Evolutionary conservation across 352 stramenopile genomes (phyloP).

Genomic region (Globisporangium abappressorium): DNA sequence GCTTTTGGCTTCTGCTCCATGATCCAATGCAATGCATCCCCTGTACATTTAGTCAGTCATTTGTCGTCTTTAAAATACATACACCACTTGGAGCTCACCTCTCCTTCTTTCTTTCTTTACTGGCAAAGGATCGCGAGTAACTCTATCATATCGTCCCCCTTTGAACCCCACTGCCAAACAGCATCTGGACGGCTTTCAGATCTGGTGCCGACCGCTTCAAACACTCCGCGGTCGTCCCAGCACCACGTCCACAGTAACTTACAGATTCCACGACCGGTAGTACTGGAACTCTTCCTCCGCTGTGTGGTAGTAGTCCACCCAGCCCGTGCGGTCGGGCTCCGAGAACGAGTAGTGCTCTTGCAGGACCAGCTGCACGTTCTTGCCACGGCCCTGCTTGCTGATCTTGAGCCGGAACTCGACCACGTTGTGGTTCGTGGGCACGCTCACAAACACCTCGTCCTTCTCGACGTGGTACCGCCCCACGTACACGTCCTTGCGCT

Average conservation of each 20-base stretch:
- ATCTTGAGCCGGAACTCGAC: conserved; percentile 72
- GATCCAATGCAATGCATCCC: not conserved
- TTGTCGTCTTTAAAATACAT: not conserved
- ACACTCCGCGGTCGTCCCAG: not conserved
- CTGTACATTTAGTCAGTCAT: not conserved
- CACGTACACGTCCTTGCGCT: conserved; percentile 41
- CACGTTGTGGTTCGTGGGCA: conserved; percentile 62
- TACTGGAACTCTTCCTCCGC: conserved; percentile 74
- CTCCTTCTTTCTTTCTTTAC: not conserved
- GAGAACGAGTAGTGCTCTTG: conserved; percentile 74
- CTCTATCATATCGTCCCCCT: not conserved
- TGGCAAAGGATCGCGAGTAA: not conserved
- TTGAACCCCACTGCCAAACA: not conserved
- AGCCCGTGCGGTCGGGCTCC: conserved; percentile 58
- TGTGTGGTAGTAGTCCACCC: conserved; percentile 70
- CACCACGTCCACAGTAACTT: not conserved
- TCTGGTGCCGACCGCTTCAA: not conserved
- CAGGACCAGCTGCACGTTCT: conserved; percentile 59
- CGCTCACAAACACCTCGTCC: conserved; percentile 62
- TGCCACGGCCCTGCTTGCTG: conserved; percentile 37
- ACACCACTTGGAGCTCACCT: too few species aligned
- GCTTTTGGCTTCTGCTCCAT: too few species aligned
- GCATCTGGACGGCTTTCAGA: not conserved
- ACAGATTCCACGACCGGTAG: conserved; percentile 67
- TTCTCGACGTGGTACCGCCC: conserved; percentile 66